Evolutionary conservation across 345 rosid species (phyloP), one percentile per base, ranked within the genome.

Genomic region (Bruguiera parviflora): DNA sequence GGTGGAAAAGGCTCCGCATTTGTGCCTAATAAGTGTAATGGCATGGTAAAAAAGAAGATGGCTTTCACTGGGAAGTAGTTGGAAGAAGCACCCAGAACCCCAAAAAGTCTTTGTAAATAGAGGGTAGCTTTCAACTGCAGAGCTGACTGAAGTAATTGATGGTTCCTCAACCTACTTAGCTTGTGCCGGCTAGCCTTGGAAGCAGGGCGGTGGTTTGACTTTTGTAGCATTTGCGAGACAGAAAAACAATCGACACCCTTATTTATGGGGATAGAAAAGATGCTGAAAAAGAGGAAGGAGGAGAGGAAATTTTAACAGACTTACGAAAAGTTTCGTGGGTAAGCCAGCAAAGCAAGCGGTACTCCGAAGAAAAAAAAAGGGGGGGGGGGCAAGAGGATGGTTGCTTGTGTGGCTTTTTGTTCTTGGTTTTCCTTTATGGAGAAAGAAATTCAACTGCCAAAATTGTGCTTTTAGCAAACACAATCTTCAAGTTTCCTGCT

Each of bases 391-490:
- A 2, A 25, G 28, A 21, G 27, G 5, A n/a, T 2, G 5, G 22
- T 55, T 43, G 20, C 53, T 46, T 16, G 27, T 3, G 46, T 68
- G 28, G 58, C 15, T 55, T 58, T 2, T 58, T 15, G 57, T 25
- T 20, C 63, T 24, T 32, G 28, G 20, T 24, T 67, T 77, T 77
- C 64, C 84, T 78, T 70, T 69, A 52, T 74, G 35, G 53, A 76
- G 77, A 77, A 81, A 84, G 72, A 82, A 83, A 69, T 86, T 68
- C 15, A 8, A 73, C 76, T 69, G 27, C 56, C 55, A 67, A 59
- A 68, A 68, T 75, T 73, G 31, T 31, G 60, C 16, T 22, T 56
- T 24, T 56, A 27, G 29, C 59, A 56, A 56, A 24, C 15, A 27
- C 29, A 56, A 47, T 70, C 33, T 53, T 25, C 4, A 13, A 29